Conservation (phyloP, 768 basidiomycete genomes). For the Clitopilus hobsonii region DNA sequence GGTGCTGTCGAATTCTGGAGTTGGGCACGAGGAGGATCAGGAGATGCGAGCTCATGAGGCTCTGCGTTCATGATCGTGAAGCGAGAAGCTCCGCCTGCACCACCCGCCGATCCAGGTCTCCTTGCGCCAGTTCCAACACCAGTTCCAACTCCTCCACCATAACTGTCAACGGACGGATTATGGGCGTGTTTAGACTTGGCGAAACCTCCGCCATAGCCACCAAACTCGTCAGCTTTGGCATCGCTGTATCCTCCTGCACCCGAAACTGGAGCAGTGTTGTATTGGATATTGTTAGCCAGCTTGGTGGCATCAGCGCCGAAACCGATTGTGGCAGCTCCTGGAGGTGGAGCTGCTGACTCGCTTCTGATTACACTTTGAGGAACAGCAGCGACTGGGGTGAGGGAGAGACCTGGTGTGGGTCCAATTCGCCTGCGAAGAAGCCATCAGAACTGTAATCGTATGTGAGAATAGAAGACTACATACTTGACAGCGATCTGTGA, state of each 20-base stretch:
- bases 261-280: constrained; percentile 3
- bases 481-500: constrained; percentile 3
- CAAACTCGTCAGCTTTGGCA: constrained; percentile 17
- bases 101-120: constrained; percentile 8
- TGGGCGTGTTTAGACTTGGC: constrained; percentile 12
- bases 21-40: constrained; percentile 1
- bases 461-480: constrained; percentile 18
- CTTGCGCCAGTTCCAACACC: constrained; percentile 12
- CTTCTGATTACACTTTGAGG: constrained; percentile 6
- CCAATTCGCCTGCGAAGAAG: constrained; percentile 37
- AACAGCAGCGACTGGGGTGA: constrained; percentile 21
- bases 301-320: neutral
- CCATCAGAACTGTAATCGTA: neutral
- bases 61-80: constrained; percentile 38
- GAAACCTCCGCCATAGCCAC: constrained; percentile 13
- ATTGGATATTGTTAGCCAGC: neutral
- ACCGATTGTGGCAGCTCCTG: constrained; percentile 4
- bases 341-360: constrained; percentile 6
- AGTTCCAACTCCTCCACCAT: neutral
- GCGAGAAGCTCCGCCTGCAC: constrained; percentile 10
- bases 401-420: constrained; percentile 40
- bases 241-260: neutral
- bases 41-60: constrained; percentile 5
- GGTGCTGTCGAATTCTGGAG: too few species aligned
- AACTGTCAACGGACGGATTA: constrained; percentile 10